Evolutionary conservation across 768 basidiomycete genomes (phyloP).

Genomic region (Russula sp.): DNA sequence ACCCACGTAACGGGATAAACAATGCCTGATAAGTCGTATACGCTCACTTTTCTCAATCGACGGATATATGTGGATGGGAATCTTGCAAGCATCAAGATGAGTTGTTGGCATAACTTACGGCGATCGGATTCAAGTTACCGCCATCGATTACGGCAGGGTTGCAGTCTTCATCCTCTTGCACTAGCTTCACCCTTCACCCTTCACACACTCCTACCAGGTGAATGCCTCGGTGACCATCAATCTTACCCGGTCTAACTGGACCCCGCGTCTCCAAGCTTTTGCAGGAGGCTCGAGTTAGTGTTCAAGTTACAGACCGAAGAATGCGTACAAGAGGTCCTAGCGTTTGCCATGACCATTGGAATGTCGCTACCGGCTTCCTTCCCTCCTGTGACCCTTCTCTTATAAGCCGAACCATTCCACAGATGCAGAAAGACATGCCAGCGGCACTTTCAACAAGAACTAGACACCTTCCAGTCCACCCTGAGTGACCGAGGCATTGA

Average conservation of each 20-base stretch:
- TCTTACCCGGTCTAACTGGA: too few relatives aligned
- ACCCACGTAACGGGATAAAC: too few relatives aligned
- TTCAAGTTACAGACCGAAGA: background rate
- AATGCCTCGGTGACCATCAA: background rate
- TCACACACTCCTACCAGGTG: background rate
- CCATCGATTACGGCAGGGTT: background rate
- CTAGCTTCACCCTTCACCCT: background rate
- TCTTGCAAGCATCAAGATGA: background rate
- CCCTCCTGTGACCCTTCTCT: background rate
- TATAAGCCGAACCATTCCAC: background rate
- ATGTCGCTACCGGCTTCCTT: background rate
- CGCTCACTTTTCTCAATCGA: background rate
- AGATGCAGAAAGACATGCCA: too few relatives aligned
- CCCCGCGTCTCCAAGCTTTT: background rate
- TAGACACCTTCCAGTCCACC: too few relatives aligned
- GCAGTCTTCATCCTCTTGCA: background rate
- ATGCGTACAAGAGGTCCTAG: background rate
- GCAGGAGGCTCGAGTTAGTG: background rate
- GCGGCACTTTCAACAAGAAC: too few relatives aligned
- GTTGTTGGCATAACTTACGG: background rate
- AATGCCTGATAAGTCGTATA: slow-evolving; percentile 1
- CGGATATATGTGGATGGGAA: background rate
- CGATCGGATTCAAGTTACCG: background rate
- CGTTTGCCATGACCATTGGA: too few relatives aligned
- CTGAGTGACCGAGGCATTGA: too few relatives aligned